Conservation (phyloP, 257 asterid genomes). For the Rhazya stricta region DNA sequence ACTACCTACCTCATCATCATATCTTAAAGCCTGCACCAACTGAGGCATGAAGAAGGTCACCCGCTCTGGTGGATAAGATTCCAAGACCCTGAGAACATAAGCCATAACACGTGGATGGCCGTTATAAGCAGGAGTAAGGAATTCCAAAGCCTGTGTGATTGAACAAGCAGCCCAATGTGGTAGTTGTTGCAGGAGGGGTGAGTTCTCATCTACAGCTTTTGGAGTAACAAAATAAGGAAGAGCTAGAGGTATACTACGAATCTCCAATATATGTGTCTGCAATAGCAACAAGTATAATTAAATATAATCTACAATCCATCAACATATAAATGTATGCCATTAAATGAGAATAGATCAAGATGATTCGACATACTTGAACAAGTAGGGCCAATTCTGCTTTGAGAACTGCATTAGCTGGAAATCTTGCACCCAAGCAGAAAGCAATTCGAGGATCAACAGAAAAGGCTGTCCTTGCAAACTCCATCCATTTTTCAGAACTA, state of each 20-base stretch:
- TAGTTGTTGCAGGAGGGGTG: constrained; percentile 86
- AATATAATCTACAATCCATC: neutral
- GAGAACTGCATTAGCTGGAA: constrained; percentile 79
- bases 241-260: constrained; percentile 85
- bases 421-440: constrained; percentile 75
- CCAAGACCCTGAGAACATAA: constrained; percentile 96
- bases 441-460: constrained; percentile 93
- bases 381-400: constrained; percentile 77
- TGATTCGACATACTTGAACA: constrained; percentile 64
- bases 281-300: constrained; percentile 17
- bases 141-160: constrained; percentile 91
- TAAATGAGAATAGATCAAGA: constrained; percentile 13
- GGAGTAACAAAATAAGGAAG: constrained; percentile 96
- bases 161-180: constrained; percentile 99
- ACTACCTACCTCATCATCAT: constrained; percentile 78
- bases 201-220: constrained; percentile 88
- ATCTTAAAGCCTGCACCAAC: constrained; percentile 92
- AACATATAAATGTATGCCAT: neutral
- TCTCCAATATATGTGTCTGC: constrained; percentile 74
- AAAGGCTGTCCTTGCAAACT: constrained; percentile 77
- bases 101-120: constrained; percentile 99
- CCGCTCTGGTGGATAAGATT: constrained; percentile 91
- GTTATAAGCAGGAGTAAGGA: constrained; percentile 91
- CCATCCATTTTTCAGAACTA: constrained; percentile 87
- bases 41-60: constrained; percentile 99